Base-by-base conservation (phyloP, 257 asterid species). In the Gentiana straminea region DNA sequence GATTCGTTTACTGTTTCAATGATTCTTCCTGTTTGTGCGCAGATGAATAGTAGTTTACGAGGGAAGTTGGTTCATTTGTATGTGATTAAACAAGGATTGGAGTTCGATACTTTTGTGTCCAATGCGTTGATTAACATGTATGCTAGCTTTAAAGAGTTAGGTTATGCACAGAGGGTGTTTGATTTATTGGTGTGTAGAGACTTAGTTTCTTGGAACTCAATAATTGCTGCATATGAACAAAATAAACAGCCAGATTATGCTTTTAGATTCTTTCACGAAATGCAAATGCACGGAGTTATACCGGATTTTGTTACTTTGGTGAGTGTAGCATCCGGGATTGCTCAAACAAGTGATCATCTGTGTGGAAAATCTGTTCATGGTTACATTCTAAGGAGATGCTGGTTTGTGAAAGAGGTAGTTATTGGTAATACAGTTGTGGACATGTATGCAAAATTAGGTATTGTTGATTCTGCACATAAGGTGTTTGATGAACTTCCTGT, bases 81-180 rank as follows among this genome's bases (percentile, higher is more conserved):
- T 63, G 75, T 51, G 57, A 74, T 82, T 60, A 88, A 88, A 57
- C 79, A 75, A 43, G 95, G 94, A 11, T 65, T 82, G 79, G 94
- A 85, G 67, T 66, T 63, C 34, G 77, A 81, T 41, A 55, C 77
- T 13, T 82, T 75, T 66, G 94, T 85, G 65, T 84, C 86, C 7
- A 88, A 88, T 64, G 95, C 95, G 57, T 73, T 86, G 83, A 84
- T 86, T 39, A 81, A 81, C 66, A 77, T 86, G 94, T 86, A 86
- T 68, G 86, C 94, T 66, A 79, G 80, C 73, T 75, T 86, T 62
- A 84, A 91, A 37, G 70, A 76, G 59, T 54, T 84, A 60, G 66
- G 67, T 45, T 63, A 72, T 45, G 84, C 95, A 0, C 81, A 67
- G 52, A 72, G 69, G 49, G 66, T 81, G 54, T 84, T 86, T 59